phyloP scores from a whole-genome alignment of 352 stramenopile genomes.

The Phytophthora foliorum region DNA sequence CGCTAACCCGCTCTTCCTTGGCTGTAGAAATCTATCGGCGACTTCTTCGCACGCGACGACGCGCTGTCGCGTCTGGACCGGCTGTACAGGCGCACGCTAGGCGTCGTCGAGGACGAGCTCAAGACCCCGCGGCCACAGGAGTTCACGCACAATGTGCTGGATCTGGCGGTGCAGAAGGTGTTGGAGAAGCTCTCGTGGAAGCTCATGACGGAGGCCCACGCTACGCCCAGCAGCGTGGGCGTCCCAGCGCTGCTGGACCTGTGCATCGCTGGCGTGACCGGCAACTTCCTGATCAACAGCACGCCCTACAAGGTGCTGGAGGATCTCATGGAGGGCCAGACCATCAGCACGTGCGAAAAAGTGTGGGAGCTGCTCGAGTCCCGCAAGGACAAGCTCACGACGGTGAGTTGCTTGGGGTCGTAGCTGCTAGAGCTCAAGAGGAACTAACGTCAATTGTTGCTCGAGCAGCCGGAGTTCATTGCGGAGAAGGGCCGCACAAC shows the following conservation, averaged over 20 bases:
- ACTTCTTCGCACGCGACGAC: slow-evolving; percentile 69
- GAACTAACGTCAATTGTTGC: slow-evolving; percentile 17
- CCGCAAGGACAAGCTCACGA: slow-evolving; percentile 80
- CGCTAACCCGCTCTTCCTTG: slow-evolving; percentile 14
- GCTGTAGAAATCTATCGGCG: slow-evolving; percentile 57
- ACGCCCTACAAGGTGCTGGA: slow-evolving; percentile 89
- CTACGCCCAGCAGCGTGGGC: slow-evolving; percentile 66
- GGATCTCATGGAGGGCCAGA: slow-evolving; percentile 90
- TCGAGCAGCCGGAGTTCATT: slow-evolving; percentile 68
- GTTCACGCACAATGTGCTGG: slow-evolving; percentile 69
- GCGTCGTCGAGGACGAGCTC: slow-evolving; percentile 42
- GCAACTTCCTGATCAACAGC: slow-evolving; percentile 72
- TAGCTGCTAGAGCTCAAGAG: neutral
- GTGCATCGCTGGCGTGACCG: slow-evolving; percentile 80
- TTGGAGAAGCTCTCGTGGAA: slow-evolving; percentile 84
- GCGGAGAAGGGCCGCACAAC: slow-evolving; percentile 70
- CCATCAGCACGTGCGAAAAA: slow-evolving; percentile 87
- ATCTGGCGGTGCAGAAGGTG: slow-evolving; percentile 85
- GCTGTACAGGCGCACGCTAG: slow-evolving; percentile 53
- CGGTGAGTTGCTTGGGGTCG: slow-evolving; percentile 21
- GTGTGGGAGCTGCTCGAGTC: slow-evolving; percentile 86
- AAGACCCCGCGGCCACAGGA: slow-evolving; percentile 50
- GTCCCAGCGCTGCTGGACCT: slow-evolving; percentile 80
- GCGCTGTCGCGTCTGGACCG: slow-evolving; percentile 59
- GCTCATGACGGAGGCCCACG: slow-evolving; percentile 66